Conservation (phyloP, 345 rosid genomes). For the Sonneratia alba region DNA sequence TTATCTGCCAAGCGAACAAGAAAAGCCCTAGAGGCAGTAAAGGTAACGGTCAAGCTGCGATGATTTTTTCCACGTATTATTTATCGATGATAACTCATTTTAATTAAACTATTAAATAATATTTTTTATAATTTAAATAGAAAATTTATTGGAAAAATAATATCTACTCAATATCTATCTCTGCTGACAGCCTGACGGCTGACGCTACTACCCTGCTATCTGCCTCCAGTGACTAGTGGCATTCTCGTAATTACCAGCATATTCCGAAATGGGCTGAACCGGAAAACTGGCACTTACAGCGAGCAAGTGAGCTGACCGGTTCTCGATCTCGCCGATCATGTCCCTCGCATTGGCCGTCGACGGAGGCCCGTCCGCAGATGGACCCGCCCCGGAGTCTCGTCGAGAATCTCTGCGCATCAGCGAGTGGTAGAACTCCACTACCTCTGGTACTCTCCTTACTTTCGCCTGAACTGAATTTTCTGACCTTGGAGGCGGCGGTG, state of each 20-base stretch:
- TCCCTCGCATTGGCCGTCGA: slow-evolving; percentile 63
- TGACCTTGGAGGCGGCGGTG: slow-evolving; percentile 61
- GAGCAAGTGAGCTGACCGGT: slow-evolving; percentile 76
- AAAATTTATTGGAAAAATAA: no score
- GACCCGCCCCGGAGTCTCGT: slow-evolving; percentile 50
- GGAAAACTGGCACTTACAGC: slow-evolving; percentile 45
- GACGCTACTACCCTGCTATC: background rate
- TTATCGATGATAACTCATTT: no score
- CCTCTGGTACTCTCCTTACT: slow-evolving; percentile 88
- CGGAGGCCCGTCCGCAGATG: slow-evolving; percentile 28
- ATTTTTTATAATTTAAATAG: no score
- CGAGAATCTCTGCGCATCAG: slow-evolving; percentile 81
- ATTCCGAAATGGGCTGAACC: background rate
- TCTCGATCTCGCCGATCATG: slow-evolving; percentile 99
- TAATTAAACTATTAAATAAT: no score
- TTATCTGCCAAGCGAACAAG: no score
- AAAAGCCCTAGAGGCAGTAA: no score
- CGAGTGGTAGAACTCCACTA: slow-evolving; percentile 95
- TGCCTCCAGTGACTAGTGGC: slow-evolving; percentile 20
- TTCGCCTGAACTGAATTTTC: slow-evolving; percentile 38
- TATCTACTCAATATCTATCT: no score
- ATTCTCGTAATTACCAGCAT: slow-evolving; percentile 20
- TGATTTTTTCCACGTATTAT: no score
- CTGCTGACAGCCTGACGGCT: background rate
- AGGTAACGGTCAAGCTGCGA: no score